These are phyloP conservation scores for Saccharomycopsis microspora DNA, from an alignment of 805 yeast genomes.

Conservation along the genomic window DNA sequence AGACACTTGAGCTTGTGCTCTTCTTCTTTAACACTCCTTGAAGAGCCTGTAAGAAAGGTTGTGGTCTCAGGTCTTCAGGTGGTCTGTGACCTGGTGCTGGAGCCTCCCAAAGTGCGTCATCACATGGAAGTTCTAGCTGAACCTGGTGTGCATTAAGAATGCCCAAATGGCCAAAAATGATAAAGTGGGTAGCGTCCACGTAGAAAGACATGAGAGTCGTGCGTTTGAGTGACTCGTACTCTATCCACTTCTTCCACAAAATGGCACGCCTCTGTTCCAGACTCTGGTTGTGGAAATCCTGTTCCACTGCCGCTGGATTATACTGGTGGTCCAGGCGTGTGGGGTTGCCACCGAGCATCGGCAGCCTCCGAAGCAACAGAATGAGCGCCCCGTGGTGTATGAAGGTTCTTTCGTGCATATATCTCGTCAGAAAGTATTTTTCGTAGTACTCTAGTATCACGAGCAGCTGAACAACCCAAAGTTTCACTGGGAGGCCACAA, in stretches of 20 bases:
- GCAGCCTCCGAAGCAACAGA: constrained; percentile 65
- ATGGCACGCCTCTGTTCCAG: constrained; percentile 22
- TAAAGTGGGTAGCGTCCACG: constrained; percentile 68
- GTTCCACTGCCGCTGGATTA: constrained; percentile 15
- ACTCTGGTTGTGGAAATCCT: constrained; percentile 13
- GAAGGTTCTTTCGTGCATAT: constrained; percentile 71
- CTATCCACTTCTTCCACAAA: constrained; percentile 58
- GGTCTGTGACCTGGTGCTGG: constrained; percentile 17
- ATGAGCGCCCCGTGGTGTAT: constrained; percentile 82
- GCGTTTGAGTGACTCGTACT: constrained; percentile 67
- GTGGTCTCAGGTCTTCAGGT: constrained; percentile 7
- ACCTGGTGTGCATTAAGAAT: constrained; percentile 45
- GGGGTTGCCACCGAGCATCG: constrained; percentile 67
- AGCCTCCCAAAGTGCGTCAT: constrained; percentile 46
- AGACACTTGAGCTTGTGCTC: constrained; percentile 19
- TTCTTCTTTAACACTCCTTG: constrained; percentile 11
- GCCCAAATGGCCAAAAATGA: constrained; percentile 65
- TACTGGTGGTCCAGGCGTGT: constrained; percentile 16
- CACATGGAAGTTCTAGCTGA: constrained; percentile 51
- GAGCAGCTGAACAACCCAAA: constrained; percentile 70
- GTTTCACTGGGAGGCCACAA: constrained; percentile 64
- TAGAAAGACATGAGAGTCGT: constrained; percentile 75
- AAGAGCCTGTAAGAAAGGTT: constrained; percentile 12
- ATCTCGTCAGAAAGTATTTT: constrained; percentile 56
- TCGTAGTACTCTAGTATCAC: constrained; percentile 70